Percentiles rank a stretch among this genome's conserved stretches.
These are phyloP conservation scores for Scedosporium boydii DNA, from an alignment of 2,329 filamentous ascomycete species.

Conservation along the genomic window DNA sequence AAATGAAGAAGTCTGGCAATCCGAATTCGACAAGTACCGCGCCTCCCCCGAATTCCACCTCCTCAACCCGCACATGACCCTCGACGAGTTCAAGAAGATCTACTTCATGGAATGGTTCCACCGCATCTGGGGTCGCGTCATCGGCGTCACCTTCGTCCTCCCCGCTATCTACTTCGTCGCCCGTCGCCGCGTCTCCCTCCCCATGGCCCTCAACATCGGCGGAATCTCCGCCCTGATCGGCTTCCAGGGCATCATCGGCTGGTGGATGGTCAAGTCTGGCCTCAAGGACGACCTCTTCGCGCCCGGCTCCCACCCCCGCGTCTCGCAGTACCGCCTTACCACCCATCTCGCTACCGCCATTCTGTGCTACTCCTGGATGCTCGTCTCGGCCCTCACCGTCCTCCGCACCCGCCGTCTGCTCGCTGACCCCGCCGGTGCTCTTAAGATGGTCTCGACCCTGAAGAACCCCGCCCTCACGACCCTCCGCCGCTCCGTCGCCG, in stretches of 20 bases:
- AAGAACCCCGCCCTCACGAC: constrained; percentile 56
- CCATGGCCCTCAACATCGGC: constrained; percentile 66
- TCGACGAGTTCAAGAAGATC: constrained; percentile 94
- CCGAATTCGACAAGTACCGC: constrained; percentile 87
- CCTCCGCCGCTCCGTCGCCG: constrained; percentile 65
- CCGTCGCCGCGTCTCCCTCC: constrained; percentile 64
- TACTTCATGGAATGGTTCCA: constrained; percentile 99
- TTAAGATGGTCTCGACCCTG: constrained; percentile 51
- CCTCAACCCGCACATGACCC: constrained; percentile 85
- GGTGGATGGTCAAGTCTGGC: constrained; percentile 99
- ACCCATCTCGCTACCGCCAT: constrained; percentile 88
- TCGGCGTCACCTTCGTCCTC: constrained; percentile 81
- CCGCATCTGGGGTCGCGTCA: constrained; percentile 84
- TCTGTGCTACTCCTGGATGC: constrained; percentile 87
- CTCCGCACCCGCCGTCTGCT: constrained; percentile 69
- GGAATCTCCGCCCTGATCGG: constrained; percentile 86
- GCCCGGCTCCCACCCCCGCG: constrained; percentile 79
- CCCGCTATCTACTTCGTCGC: constrained; percentile 84
- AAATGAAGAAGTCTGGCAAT: constrained; percentile 73
- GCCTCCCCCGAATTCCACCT: constrained; percentile 86
- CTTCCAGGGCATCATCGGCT: constrained; percentile 90
- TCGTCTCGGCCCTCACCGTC: constrained; percentile 77
- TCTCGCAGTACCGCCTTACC: constrained; percentile 88
- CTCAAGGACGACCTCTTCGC: constrained; percentile 93
- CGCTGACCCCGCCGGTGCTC: constrained; percentile 52